Evolutionary conservation across 306 rosid species (phyloP).

Genomic region (Quercus gilva): DNA sequence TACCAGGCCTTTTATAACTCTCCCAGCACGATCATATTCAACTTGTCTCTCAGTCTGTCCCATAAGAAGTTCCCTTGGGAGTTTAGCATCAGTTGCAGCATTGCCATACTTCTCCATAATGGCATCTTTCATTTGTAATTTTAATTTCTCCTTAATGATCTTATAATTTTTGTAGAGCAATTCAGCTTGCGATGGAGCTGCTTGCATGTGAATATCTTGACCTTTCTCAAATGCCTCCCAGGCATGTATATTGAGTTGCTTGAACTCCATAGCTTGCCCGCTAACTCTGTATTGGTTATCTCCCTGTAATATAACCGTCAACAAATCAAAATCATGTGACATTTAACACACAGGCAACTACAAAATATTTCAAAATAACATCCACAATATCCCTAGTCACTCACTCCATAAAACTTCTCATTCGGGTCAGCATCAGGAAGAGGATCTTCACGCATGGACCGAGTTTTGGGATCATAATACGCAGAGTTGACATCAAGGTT

Average conservation of each 20-base stretch:
- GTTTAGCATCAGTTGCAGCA: conserved; percentile 46
- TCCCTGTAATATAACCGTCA: conserved; percentile 30
- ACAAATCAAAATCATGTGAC: not conserved
- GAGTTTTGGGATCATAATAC: conserved; percentile 57
- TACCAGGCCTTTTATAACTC: conserved; percentile 59
- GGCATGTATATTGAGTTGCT: conserved; percentile 54
- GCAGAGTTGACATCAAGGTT: conserved; percentile 61
- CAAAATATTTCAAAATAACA: too few relatives aligned
- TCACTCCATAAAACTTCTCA: conserved; percentile 58
- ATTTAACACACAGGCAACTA: too few relatives aligned
- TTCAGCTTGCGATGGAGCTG: conserved; percentile 75
- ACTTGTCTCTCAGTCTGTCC: conserved; percentile 64
- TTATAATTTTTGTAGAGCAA: conserved; percentile 56
- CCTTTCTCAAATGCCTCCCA: conserved; percentile 70
- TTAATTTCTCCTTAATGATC: conserved; percentile 50
- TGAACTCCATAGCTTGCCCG: conserved; percentile 63
- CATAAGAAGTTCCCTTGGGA: conserved; percentile 63
- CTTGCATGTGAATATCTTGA: conserved; percentile 68
- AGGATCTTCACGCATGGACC: conserved; percentile 75
- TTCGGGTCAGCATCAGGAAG: conserved; percentile 74
- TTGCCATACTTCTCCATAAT: conserved; percentile 64
- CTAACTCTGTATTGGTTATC: conserved; percentile 53
- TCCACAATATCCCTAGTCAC: conserved; percentile 10
- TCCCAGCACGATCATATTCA: conserved; percentile 65
- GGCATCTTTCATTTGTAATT: conserved; percentile 54